Evolutionary conservation across 495 filamentous ascomycete species (phyloP).

Genomic region (Chaetomidium leptoderma): DNA sequence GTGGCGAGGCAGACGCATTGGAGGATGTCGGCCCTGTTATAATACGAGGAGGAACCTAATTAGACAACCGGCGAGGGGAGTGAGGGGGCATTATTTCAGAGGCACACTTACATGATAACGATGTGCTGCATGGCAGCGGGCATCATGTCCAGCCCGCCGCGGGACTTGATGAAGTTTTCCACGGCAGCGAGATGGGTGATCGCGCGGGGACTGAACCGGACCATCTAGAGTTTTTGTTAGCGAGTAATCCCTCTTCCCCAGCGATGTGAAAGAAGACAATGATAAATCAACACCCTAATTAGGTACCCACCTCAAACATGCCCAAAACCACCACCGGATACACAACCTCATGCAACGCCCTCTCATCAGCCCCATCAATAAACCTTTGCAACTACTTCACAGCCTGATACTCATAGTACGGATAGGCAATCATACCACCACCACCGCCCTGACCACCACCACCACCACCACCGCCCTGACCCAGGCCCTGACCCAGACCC

Average conservation of each 20-base stretch:
- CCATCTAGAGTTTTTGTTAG: neutral
- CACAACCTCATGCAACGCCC: slow-evolving; percentile 3
- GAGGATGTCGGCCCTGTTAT: neutral
- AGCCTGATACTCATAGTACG: neutral
- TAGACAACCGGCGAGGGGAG: neutral
- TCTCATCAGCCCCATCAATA: neutral
- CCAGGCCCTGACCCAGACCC: too few relatives aligned
- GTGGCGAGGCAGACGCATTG: neutral
- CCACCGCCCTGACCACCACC: too few relatives aligned
- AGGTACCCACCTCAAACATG: neutral
- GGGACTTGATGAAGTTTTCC: neutral
- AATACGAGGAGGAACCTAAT: neutral
- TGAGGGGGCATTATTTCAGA: neutral
- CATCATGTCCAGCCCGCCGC: neutral
- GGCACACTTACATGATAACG: neutral
- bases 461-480: too few relatives aligned
- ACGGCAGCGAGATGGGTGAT: slow-evolving; percentile 3
- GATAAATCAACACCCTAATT: neutral
- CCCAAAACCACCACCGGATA: slow-evolving; percentile 1
- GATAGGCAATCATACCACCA: neutral
- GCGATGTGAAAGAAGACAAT: neutral
- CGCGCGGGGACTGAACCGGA: neutral
- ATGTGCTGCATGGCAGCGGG: slow-evolving; percentile 4
- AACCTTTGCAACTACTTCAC: slow-evolving; percentile 2
- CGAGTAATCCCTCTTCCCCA: neutral